A percentile compares a stretch with the other conserved stretches of the same genome.
Conservation (phyloP, 192 early-diverging fungal species). For the Mortierella antarctica region DNA sequence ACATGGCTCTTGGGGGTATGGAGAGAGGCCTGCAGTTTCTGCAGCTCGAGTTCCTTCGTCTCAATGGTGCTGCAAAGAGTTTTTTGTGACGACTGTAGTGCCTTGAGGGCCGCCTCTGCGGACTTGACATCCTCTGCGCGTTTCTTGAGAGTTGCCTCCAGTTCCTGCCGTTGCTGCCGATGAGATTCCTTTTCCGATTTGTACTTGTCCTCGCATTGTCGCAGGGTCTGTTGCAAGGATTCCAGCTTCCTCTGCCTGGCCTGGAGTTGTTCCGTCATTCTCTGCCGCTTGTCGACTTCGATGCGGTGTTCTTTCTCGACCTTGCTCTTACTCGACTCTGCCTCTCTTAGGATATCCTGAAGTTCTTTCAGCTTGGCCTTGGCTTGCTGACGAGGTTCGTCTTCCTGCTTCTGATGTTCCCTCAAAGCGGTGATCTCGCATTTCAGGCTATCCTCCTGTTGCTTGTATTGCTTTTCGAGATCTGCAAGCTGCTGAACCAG, state of each 20-base stretch:
- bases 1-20: conserved; percentile 31
- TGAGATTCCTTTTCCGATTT: conserved; percentile 27
- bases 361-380: conserved; percentile 41
- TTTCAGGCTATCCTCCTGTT: conserved; percentile 33
- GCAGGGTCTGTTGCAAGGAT: conserved; percentile 19
- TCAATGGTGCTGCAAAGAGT: conserved; percentile 27
- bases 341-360: conserved; percentile 38
- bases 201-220: conserved; percentile 17
- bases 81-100: conserved; percentile 28
- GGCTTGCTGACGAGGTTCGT: conserved; percentile 50
- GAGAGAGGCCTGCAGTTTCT: conserved; percentile 30
- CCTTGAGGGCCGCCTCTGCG: conserved; percentile 24
- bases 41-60: conserved; percentile 34
- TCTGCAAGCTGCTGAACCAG: conserved; percentile 38
- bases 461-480: conserved; percentile 31
- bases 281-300: conserved; percentile 38
- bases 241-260: conserved; percentile 25
- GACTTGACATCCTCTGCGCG: conserved; percentile 30
- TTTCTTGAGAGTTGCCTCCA: conserved; percentile 22
- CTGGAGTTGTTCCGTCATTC: conserved; percentile 23
- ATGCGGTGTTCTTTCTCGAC: conserved; percentile 46
- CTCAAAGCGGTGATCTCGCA: conserved; percentile 27
- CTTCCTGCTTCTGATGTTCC: conserved; percentile 46
- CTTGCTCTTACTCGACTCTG: conserved; percentile 39
- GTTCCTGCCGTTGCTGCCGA: conserved; percentile 17